These are phyloP conservation scores for Diplosphaera chodatii DNA, from an alignment of 139 green algal genomes.

Conservation along the genomic window DNA sequence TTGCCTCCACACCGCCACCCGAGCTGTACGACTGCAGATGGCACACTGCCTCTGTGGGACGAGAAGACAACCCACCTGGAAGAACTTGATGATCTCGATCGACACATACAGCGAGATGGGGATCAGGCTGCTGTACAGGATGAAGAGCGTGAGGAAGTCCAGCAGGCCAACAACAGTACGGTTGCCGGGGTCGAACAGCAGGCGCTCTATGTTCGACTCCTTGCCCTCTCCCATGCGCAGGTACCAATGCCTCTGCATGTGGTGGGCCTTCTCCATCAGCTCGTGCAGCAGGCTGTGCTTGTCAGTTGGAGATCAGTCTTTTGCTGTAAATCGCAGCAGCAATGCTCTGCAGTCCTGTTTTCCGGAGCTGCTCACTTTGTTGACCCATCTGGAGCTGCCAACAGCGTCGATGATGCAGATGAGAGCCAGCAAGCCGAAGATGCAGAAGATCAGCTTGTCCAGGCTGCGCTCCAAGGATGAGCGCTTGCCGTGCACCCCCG, in stretches of 20 bases:
- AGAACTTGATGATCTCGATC: slow-evolving; percentile 78
- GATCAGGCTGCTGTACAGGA: slow-evolving; percentile 75
- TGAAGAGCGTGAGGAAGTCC: slow-evolving; percentile 70
- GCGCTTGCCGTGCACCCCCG: slow-evolving; percentile 59
- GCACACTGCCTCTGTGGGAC: too few species aligned
- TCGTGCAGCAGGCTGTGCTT: neutral
- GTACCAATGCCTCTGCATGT: slow-evolving; percentile 45
- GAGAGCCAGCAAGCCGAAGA: slow-evolving; percentile 61
- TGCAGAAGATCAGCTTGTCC: slow-evolving; percentile 68
- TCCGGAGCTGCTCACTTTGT: neutral
- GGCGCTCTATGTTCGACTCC: slow-evolving; percentile 4
- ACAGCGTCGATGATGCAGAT: slow-evolving; percentile 56
- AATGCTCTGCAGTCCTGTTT: too few species aligned
- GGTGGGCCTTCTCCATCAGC: too few species aligned
- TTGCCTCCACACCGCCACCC: too few species aligned
- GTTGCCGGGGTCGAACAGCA: slow-evolving; percentile 36
- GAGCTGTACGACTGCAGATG: too few species aligned
- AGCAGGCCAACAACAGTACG: slow-evolving; percentile 34
- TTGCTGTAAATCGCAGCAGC: too few species aligned
- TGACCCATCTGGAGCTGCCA: slow-evolving; percentile 44
- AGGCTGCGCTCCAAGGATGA: slow-evolving; percentile 55
- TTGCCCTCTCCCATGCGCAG: slow-evolving; percentile 11
- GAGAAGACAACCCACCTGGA: slow-evolving; percentile 26
- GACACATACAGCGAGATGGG: slow-evolving; percentile 82
- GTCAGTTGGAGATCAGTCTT: too few species aligned